Evolutionary conservation across 2,329 filamentous ascomycete genomes (phyloP).

Genomic region (Sodiomyces alkalinus): DNA sequence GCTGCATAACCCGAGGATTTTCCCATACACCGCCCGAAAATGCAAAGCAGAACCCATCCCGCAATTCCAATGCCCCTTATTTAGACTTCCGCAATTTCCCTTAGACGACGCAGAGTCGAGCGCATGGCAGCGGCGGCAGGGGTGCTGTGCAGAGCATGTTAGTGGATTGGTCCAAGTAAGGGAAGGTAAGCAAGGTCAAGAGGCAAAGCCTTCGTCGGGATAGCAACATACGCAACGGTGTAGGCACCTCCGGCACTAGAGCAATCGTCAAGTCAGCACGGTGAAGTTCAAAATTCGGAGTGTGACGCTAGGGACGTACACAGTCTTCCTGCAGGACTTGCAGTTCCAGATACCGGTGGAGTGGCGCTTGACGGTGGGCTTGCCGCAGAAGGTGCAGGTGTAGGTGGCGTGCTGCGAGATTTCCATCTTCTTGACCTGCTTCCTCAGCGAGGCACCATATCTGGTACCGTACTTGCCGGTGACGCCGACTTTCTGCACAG

Average conservation of each 20-base stretch:
- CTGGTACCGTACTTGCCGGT: slow-evolving; percentile 94
- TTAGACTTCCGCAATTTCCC: slow-evolving; percentile 95
- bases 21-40: slow-evolving; percentile 31
- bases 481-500: slow-evolving; percentile 76
- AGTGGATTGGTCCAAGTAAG: slow-evolving; percentile 10
- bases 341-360: slow-evolving; percentile 96
- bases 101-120: slow-evolving; percentile 91
- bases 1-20: slow-evolving; percentile 25
- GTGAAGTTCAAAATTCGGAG: too few relatives aligned
- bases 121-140: slow-evolving; percentile 86
- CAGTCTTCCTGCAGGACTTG: slow-evolving; percentile 86
- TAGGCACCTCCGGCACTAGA: slow-evolving; percentile 73
- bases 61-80: slow-evolving; percentile 15
- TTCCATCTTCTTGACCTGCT: slow-evolving; percentile 97
- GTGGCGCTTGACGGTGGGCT: slow-evolving; percentile 82
- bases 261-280: too few relatives aligned
- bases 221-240: slow-evolving; percentile 81
- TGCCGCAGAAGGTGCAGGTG: slow-evolving; percentile 97
- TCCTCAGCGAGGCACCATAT: slow-evolving; percentile 98
- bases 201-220: too few relatives aligned
- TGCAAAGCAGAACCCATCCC: slow-evolving; percentile 24
- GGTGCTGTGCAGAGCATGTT: slow-evolving; percentile 42
- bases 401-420: slow-evolving; percentile 97
- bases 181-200: not conserved
- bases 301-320: slow-evolving; percentile 17